Evolutionary conservation across 2,329 filamentous ascomycete genomes (phyloP).

Genomic region (Botrytis fragariae): DNA sequence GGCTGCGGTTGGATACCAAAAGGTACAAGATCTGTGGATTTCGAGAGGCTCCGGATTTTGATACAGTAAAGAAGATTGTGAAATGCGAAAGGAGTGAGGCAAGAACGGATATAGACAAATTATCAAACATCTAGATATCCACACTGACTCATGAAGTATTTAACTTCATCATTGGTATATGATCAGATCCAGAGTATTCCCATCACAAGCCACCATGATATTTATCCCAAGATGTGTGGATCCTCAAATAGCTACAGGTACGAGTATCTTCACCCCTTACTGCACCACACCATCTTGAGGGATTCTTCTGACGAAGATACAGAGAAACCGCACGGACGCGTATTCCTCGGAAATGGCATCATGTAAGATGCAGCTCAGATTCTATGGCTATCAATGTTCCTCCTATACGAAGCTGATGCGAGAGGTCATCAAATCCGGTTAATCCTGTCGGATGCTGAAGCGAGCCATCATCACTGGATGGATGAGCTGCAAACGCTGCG

Average conservation of each 20-base stretch:
- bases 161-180: not conserved
- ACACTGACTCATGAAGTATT: not conserved
- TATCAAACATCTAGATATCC: not conserved
- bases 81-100: not conserved
- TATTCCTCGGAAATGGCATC: not conserved
- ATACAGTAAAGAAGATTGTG: not conserved
- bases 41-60: not conserved
- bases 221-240: not conserved
- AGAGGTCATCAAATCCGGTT: not conserved
- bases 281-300: not conserved
- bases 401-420: not conserved
- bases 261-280: not conserved
- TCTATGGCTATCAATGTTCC: not conserved
- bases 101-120: not conserved
- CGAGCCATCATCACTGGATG: conserved; percentile 2
- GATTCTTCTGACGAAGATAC: not conserved
- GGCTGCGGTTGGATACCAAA: not conserved
- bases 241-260: conserved; percentile 2
- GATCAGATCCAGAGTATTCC: not conserved
- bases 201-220: not conserved
- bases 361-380: not conserved
- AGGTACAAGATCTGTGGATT: not conserved
- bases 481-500: conserved; percentile 6
- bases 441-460: not conserved
- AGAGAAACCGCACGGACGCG: not conserved